Base-by-base conservation (phyloP, 345 rosid species). In the Syzygium aqueum region DNA sequence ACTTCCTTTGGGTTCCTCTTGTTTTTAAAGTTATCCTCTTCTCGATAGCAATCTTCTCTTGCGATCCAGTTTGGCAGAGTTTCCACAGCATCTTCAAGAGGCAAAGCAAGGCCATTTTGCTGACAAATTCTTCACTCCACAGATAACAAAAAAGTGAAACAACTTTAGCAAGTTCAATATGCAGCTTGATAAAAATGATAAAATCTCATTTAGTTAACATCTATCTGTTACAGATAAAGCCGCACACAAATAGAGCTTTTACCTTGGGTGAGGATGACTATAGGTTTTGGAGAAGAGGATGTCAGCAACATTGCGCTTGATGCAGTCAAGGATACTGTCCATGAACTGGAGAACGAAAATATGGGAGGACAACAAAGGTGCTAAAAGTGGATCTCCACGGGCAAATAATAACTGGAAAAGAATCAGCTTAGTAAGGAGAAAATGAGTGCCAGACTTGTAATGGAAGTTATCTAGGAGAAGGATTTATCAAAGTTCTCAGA, bases 1-100 rank as follows among this genome's bases (percentile, higher is more conserved):
- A 90, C 94, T 27, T 92, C 93, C 61, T 88, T 90, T 2, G 92
- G 92, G 88, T 93, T 92, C 87, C 87, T 89, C 54, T 91, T 85
- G 28, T 87, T 88, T 43, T 93, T 89, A 19, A 27, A 90, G 84
- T 90, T 89, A 82, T 85, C 88, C 33, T 87, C 86, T 65, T 89
- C 88, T 3, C 91, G 89, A 85, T 89, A 88, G 91, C 93, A 91
- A 5, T 92, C 90, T 52, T 80, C 77, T n/a, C 89, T 86, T 86
- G 82, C 83, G 40, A 82, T 87, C 86, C 90, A 84, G 40, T 86
- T 87, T 87, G 33, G 50, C 27, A 63, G 63, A 86, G 85, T 80
- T 6, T 30, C 28, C 51, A 84, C 87, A 67, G 86, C 80, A 88
- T 84, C 85, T 11, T 85, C 90, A 7, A 90, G 49, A 54, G 88